phyloP scores from a whole-genome alignment of 345 rosid genomes.

The Noccaea bulbosa region DNA sequence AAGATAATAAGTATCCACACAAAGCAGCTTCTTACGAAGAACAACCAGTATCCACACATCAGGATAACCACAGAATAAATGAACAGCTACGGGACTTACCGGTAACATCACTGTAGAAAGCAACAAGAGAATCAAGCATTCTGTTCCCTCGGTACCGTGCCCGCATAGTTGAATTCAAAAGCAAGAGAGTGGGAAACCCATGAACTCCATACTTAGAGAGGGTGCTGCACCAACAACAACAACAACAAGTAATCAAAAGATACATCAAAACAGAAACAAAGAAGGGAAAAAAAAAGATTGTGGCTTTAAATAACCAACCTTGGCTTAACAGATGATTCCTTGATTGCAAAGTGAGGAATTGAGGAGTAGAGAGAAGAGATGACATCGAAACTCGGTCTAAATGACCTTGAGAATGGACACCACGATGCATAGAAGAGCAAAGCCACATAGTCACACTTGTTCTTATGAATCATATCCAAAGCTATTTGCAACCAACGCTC shows the following conservation, averaged over 20 bases:
- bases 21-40: too few relatives aligned
- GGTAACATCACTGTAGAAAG: slow-evolving; percentile 71
- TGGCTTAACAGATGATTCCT: slow-evolving; percentile 83
- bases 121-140: slow-evolving; percentile 67
- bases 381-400: slow-evolving; percentile 70
- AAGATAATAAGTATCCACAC: too few relatives aligned
- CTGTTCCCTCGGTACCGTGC: slow-evolving; percentile 73
- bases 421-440: slow-evolving; percentile 92
- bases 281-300: slow-evolving; percentile 21
- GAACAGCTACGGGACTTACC: slow-evolving; percentile 49
- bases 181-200: slow-evolving; percentile 85
- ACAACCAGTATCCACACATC: not conserved
- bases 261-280: not conserved
- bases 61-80: not conserved
- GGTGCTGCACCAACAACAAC: slow-evolving; percentile 53
- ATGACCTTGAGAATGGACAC: slow-evolving; percentile 91
- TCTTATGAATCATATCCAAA: slow-evolving; percentile 65
- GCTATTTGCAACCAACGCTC: slow-evolving; percentile 75
- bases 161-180: slow-evolving; percentile 77
- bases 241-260: slow-evolving; percentile 21
- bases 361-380: slow-evolving; percentile 71
- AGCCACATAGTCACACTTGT: slow-evolving; percentile 64
- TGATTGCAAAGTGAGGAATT: slow-evolving; percentile 73
- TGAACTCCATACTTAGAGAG: slow-evolving; percentile 95
- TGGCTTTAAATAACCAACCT: slow-evolving; percentile 55